These are phyloP conservation scores for Candida cerambycidarum DNA, from an alignment of 805 yeast species.

Conservation along the genomic window DNA sequence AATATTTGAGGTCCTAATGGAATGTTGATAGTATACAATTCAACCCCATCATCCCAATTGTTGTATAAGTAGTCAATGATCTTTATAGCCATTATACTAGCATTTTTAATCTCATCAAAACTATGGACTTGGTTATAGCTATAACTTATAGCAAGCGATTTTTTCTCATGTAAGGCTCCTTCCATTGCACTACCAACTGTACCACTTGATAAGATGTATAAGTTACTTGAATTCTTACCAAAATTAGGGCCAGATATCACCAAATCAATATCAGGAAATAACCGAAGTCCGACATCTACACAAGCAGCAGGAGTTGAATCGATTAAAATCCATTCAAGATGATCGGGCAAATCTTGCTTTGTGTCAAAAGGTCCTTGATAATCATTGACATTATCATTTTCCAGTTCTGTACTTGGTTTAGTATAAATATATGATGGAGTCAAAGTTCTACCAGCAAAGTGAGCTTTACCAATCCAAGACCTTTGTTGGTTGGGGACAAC, in stretches of 20 bases:
- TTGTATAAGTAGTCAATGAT: conserved; percentile 58
- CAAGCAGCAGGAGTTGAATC: conserved; percentile 98
- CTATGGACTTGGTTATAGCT: conserved; percentile 65
- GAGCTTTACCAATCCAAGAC: conserved; percentile 98
- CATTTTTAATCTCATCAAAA: conserved; percentile 53
- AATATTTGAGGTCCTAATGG: conserved; percentile 64
- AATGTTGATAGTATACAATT: conserved; percentile 79
- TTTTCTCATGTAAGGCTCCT: conserved; percentile 70
- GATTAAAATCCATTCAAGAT: conserved; percentile 80
- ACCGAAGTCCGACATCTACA: conserved; percentile 82
- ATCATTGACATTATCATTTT: conserved; percentile 32
- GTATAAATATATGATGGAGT: conserved; percentile 66
- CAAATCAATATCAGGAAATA: conserved; percentile 58
- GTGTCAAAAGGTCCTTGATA: conserved; percentile 66
- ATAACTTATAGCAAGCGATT: conserved; percentile 79
- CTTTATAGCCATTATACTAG: conserved; percentile 65
- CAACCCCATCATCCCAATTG: conserved; percentile 44
- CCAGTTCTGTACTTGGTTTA: conserved; percentile 46
- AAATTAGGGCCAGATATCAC: conserved; percentile 95
- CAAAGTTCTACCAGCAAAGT: conserved; percentile 74
- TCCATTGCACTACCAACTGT: conserved; percentile 98
- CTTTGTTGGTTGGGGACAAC: conserved; percentile 83
- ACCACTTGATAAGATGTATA: conserved; percentile 88
- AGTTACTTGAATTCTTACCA: conserved; percentile 88
- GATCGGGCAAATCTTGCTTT: conserved; percentile 20